phyloP scores from a whole-genome alignment of 768 basidiomycete genomes.

The Pleurotus salmoneostramineus region DNA sequence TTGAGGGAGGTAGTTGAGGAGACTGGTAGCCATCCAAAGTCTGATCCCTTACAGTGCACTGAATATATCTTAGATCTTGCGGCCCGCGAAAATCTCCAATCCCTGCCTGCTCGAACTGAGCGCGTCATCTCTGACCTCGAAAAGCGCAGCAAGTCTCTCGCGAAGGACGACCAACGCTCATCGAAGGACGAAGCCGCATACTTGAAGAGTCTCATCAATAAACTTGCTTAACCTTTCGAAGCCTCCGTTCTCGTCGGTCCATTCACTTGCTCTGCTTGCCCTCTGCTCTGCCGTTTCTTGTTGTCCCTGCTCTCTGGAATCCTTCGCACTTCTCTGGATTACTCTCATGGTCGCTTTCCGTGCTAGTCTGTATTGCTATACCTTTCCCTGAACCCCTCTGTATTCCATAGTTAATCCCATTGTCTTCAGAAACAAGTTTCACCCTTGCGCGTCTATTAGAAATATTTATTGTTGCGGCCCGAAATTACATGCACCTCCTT shows the following conservation, averaged over 20 bases:
- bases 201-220: constrained; percentile 25
- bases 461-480: not conserved
- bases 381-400: not conserved
- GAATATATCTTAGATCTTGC: constrained; percentile 8
- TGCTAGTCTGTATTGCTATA: not conserved
- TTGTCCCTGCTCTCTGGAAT: not conserved
- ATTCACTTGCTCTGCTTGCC: not conserved
- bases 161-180: constrained; percentile 25
- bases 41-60: not conserved
- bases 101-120: constrained; percentile 50
- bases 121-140: constrained; percentile 48
- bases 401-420: not conserved
- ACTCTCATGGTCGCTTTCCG: not conserved
- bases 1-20: constrained; percentile 40
- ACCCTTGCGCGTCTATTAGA: not conserved
- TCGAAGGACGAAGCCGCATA: constrained; percentile 20
- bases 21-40: constrained; percentile 35
- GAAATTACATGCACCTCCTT: not conserved
- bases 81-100: constrained; percentile 41
- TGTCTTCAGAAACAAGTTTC: not conserved
- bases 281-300: not conserved
- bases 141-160: constrained; percentile 44
- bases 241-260: not conserved
- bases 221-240: constrained; percentile 12
- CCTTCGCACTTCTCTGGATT: not conserved